Conservation (phyloP, 2,329 filamentous ascomycete genomes). For the Scytalidium sp. region DNA sequence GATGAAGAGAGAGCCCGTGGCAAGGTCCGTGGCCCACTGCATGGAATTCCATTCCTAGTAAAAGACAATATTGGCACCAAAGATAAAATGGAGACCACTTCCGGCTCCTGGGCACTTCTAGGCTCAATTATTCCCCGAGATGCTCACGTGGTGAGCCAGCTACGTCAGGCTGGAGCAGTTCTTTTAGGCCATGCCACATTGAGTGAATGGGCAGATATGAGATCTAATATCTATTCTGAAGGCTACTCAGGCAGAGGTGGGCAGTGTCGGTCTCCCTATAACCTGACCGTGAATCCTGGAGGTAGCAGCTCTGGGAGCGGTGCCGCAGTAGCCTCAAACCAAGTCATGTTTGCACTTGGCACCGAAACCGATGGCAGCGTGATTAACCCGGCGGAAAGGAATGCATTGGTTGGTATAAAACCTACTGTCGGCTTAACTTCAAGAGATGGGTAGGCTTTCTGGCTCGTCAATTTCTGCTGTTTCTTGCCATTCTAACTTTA, state of each 20-base stretch:
- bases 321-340: conserved; percentile 61
- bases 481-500: conserved; percentile 46
- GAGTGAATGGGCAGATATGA: conserved; percentile 74
- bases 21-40: conserved; percentile 60
- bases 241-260: conserved; percentile 65
- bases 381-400: conserved; percentile 69
- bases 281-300: conserved; percentile 65
- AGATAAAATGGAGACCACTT: conserved; percentile 72
- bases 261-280: conserved; percentile 64
- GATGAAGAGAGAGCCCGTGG: conserved; percentile 59
- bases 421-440: conserved; percentile 73
- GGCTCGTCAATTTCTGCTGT: conserved; percentile 37
- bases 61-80: conserved; percentile 72
- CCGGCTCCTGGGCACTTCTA: conserved; percentile 64
- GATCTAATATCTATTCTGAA: conserved; percentile 63
- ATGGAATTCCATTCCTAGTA: conserved; percentile 72
- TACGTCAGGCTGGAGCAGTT: conserved; percentile 60
- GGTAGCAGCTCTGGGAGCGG: conserved; percentile 67
- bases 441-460: conserved; percentile 38
- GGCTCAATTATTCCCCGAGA: conserved; percentile 67
- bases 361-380: conserved; percentile 74
- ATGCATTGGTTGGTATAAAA: conserved; percentile 70
- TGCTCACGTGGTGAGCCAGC: conserved; percentile 56
- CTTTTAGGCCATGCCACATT: conserved; percentile 69
- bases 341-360: conserved; percentile 62